Percentiles rank a stretch among this genome's conserved stretches.
Conservation (phyloP, 73 alveolate genomes). For the Tetrahymena thermophila region DNA sequence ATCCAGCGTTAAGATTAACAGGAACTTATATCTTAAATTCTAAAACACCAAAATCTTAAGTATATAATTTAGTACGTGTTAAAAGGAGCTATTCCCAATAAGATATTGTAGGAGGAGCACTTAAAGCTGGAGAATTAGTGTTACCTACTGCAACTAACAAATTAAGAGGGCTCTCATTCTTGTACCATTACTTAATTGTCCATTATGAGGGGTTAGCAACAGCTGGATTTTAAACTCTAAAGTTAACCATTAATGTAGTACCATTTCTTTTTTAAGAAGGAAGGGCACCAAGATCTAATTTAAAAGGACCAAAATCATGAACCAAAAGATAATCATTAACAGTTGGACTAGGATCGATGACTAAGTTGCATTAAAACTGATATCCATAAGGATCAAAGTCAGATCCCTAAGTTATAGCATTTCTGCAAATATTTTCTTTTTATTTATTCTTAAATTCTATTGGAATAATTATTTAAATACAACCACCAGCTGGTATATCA, state of each 20-base stretch:
- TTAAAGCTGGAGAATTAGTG: background rate
- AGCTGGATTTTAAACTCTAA: conserved; percentile 28
- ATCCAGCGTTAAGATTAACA: conserved; percentile 17
- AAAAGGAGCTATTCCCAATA: conserved; percentile 31
- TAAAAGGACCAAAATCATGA: background rate
- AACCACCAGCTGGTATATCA: background rate
- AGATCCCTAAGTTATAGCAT: conserved; percentile 15
- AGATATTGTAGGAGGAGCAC: background rate
- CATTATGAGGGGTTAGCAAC: background rate
- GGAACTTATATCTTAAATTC: conserved; percentile 17
- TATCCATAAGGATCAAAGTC: background rate
- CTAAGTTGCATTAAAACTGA: background rate
- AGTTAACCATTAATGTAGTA: background rate
- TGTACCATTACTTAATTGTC: conserved; percentile 23
- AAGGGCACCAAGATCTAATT: background rate
- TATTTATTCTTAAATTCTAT: background rate
- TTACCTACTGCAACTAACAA: conserved; percentile 5
- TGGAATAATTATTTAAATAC: background rate
- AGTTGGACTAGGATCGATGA: background rate
- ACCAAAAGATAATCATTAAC: background rate
- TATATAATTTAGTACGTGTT: conserved; percentile 11
- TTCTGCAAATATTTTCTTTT: conserved; percentile 1
- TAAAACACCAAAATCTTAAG: background rate
- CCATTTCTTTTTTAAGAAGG: background rate
- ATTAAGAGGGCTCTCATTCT: conserved; percentile 17